Conservation (phyloP, 164 flowering plant species). For the Piper longum region DNA sequence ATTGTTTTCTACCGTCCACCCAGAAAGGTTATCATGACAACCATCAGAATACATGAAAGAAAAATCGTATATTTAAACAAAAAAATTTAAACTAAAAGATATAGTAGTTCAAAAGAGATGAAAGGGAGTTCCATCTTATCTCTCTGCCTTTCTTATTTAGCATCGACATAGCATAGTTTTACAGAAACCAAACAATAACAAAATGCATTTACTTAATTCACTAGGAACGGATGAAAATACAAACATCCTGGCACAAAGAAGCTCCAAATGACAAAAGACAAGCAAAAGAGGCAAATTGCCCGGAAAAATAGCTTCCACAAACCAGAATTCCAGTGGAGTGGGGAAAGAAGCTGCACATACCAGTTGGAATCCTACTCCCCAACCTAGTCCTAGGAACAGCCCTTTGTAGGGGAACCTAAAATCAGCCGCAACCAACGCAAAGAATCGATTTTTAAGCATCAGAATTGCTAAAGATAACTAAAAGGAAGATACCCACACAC, state of each 20-base stretch:
- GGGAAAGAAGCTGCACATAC: not conserved
- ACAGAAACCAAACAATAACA: not conserved
- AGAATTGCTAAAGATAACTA: too few relatives aligned
- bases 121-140: not conserved
- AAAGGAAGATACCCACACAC: too few relatives aligned
- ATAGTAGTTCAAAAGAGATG: not conserved
- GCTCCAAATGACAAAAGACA: too few relatives aligned
- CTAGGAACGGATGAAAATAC: not conserved
- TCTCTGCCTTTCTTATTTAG: not conserved
- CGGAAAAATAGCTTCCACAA: not conserved
- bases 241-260: not conserved
- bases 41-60: not conserved
- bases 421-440: too few relatives aligned
- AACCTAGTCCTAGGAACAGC: not conserved
- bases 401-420: not conserved
- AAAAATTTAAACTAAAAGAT: not conserved
- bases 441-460: too few relatives aligned
- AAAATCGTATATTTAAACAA: too few relatives aligned
- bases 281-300: too few relatives aligned
- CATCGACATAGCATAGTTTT: not conserved
- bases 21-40: not conserved
- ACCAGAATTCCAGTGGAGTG: not conserved
- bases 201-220: not conserved
- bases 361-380: not conserved
- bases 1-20: conserved; percentile 27